Evolutionary conservation across 1,139 yeast genomes (phyloP).

Genomic region (Magnusiomyces paraingens): DNA sequence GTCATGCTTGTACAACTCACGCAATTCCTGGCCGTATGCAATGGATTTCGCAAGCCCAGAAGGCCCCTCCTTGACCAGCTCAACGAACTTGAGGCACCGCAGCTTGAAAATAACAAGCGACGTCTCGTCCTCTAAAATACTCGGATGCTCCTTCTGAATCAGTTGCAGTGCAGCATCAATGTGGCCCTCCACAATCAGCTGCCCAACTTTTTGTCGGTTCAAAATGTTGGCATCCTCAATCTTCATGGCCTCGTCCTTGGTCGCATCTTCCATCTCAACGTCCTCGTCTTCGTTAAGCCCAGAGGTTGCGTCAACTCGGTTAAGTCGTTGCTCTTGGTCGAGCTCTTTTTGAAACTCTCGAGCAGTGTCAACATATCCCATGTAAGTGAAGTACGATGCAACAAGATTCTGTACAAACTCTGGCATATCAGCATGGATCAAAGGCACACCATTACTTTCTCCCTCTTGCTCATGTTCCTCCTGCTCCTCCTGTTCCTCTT

Average conservation of each 20-base stretch:
- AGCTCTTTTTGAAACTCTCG: constrained; percentile 49
- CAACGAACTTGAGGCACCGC: constrained; percentile 46
- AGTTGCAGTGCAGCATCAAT: constrained; percentile 44
- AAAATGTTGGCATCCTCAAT: constrained; percentile 36
- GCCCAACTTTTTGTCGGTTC: constrained; percentile 47
- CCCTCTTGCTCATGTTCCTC: constrained; percentile 8
- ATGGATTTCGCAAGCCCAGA: constrained; percentile 37
- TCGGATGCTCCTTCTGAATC: constrained; percentile 42
- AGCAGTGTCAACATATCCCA: constrained; percentile 66
- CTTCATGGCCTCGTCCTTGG: constrained; percentile 19
- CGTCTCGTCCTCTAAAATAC: constrained; percentile 38
- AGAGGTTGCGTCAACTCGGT: constrained; percentile 8
- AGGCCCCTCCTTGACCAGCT: constrained; percentile 30
- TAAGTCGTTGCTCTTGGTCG: constrained; percentile 4
- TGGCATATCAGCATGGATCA: constrained; percentile 29
- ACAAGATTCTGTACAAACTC: constrained; percentile 50
- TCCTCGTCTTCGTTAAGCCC: constrained; percentile 16
- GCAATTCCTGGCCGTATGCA: constrained; percentile 43
- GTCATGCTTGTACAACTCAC: constrained; percentile 34
- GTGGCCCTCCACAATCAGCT: constrained; percentile 41
- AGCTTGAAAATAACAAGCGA: constrained; percentile 46
- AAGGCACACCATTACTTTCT: constrained; percentile 8
- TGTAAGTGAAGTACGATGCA: constrained; percentile 61
- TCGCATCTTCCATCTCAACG: constrained; percentile 25
- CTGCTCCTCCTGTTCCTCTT: constrained; percentile 10